These are phyloP conservation scores for Epithele typhae DNA, from an alignment of 768 basidiomycete genomes.

Conservation along the genomic window DNA sequence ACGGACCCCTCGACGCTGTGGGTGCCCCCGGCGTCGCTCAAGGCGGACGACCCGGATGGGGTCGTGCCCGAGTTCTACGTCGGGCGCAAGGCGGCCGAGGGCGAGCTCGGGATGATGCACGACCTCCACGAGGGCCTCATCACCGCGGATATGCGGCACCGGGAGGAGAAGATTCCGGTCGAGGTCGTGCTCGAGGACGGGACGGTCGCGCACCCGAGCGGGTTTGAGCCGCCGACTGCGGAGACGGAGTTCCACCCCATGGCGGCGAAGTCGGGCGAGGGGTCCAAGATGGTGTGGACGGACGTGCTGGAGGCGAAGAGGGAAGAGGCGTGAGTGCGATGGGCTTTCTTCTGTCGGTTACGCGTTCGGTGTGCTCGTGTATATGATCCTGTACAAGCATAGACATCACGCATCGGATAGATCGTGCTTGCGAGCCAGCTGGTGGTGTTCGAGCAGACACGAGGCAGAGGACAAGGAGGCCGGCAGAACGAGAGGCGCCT, in stretches of 20 bases:
- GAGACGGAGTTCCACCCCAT: constrained; percentile 22
- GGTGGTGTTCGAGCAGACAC: too few relatives aligned
- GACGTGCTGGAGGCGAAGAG: constrained; percentile 10
- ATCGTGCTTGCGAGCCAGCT: too few relatives aligned
- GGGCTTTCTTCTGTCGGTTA: too few relatives aligned
- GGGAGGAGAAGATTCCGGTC: constrained; percentile 27
- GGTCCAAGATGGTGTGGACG: constrained; percentile 14
- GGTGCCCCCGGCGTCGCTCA: constrained; percentile 9
- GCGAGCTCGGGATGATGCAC: constrained; percentile 24
- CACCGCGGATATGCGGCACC: constrained; percentile 18
- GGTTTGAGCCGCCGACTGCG: constrained; percentile 25
- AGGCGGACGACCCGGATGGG: constrained; percentile 12
- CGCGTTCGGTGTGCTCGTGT: background rate
- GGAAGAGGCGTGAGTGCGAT: too few relatives aligned
- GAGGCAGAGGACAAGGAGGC: too few relatives aligned
- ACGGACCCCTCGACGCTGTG: background rate
- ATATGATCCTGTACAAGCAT: too few relatives aligned
- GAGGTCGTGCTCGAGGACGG: constrained; percentile 19
- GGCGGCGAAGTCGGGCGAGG: constrained; percentile 14
- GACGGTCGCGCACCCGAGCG: constrained; percentile 17
- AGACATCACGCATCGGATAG: too few relatives aligned
- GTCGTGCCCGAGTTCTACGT: constrained; percentile 20
- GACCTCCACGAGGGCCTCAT: constrained; percentile 23
- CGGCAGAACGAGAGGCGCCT: too few relatives aligned
- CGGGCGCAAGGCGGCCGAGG: constrained; percentile 20